Evolutionary conservation across 108 stramenopile genomes (phyloP), one percentile per base, ranked within the genome.

Genomic region (Skeletonema marinoi): DNA sequence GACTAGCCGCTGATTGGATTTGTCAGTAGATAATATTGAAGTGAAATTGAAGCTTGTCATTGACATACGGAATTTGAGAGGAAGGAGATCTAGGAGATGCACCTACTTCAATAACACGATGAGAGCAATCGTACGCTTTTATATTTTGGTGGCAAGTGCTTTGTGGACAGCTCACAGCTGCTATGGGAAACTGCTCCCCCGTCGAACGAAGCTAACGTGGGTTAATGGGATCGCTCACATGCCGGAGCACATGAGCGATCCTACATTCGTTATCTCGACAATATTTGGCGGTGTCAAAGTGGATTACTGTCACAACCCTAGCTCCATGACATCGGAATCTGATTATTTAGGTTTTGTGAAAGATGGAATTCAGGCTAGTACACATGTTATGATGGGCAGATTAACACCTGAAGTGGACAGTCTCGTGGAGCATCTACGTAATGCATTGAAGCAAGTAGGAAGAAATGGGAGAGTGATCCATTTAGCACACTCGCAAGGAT

Each of bases 401-500:
- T 88, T 93, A 16, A 96, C 96, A 17, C 66, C 58, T 4, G 96
- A 96, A 77, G 96, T 96, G 58, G 84, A 96, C 65, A 29, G 66
- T 1, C 78, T 96, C 10, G 90, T 88, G 4, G 81, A 78, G 38
- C 93, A 96, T 73, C 75, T 96, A 46, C 80, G 80, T n/a, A 80
- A 71, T 36, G 89, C 91, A n/a, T 56, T 93, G 36, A 70, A 68
- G 3, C 56, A 75, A 48, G 88, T 93, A 3, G 90, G 90, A 39
- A 90, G 86, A 62, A 74, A 71, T 9, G 96, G 93, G 0, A 78
- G 74, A 16, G 92, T 96, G 9, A 79, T 96, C 3, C 96, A 94
- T 74, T 92, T 96, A 69, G 93, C 93, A 9, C 96, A 96, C 80
- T 92, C 91, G 4, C 96, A 96, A 68, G 96, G 96, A 29, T 92